Percentiles rank a stretch among this genome's conserved stretches.
Conservation (phyloP, 768 basidiomycete species). For the Suillus subalutaceus region DNA sequence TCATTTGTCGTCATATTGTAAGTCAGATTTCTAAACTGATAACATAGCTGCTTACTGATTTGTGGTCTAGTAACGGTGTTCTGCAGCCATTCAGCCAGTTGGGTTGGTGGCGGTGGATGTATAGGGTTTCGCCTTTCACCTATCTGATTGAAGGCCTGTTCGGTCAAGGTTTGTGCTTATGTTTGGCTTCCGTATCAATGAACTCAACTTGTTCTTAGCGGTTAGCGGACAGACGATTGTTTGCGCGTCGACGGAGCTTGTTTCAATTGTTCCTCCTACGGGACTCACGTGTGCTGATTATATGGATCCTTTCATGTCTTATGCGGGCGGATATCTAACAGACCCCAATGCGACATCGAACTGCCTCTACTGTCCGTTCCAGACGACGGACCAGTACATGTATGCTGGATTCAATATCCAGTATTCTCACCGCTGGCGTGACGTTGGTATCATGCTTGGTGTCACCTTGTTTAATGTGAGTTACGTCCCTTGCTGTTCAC, state of each 20-base stretch:
- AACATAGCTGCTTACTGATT: background rate
- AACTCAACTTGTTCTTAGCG: conserved; percentile 35
- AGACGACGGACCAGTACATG: conserved; percentile 59
- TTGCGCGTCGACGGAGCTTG: conserved; percentile 67
- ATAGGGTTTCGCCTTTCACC: conserved; percentile 52
- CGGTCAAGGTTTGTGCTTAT: conserved; percentile 44
- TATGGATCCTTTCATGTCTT: conserved; percentile 42
- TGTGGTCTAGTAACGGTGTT: conserved; percentile 55
- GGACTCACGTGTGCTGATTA: conserved; percentile 52
- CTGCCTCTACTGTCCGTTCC: conserved; percentile 59
- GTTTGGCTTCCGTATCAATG: background rate
- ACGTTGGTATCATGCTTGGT: conserved; percentile 49
- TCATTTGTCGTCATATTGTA: conserved; percentile 67
- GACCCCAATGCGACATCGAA: conserved; percentile 39
- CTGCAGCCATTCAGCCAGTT: conserved; percentile 64
- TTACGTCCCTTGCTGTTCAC: conserved; percentile 1
- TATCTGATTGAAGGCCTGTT: conserved; percentile 56
- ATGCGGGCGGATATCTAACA: conserved; percentile 50
- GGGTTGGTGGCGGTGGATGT: conserved; percentile 79
- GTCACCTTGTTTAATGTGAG: conserved; percentile 49
- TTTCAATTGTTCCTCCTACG: conserved; percentile 49
- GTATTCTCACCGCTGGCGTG: conserved; percentile 53
- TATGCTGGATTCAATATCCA: conserved; percentile 55
- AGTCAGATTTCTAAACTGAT: conserved; percentile 18
- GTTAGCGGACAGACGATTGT: conserved; percentile 50